phyloP scores from a whole-genome alignment of 768 basidiomycete species.

The Macrolepiota dolichaula region DNA sequence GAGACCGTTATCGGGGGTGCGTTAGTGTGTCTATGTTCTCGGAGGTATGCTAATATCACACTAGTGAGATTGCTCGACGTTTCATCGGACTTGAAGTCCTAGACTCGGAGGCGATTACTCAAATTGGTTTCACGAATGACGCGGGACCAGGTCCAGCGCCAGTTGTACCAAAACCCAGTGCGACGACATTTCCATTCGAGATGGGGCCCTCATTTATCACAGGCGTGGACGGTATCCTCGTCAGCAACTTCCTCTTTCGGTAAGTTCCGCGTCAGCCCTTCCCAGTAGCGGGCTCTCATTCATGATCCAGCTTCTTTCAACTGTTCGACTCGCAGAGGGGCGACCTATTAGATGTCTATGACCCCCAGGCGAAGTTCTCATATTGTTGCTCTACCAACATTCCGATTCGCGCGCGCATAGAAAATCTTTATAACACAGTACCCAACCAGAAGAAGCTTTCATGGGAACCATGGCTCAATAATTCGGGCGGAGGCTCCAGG shows the following conservation, averaged over 20 bases:
- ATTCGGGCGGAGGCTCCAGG: slow-evolving; percentile 60
- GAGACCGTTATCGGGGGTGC: slow-evolving; percentile 67
- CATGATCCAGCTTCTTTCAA: slow-evolving; percentile 67
- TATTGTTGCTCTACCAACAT: slow-evolving; percentile 83
- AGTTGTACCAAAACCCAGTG: slow-evolving; percentile 41
- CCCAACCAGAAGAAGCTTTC: slow-evolving; percentile 83
- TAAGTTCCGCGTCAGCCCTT: slow-evolving; percentile 30
- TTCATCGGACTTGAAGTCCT: slow-evolving; percentile 82
- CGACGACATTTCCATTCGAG: slow-evolving; percentile 75
- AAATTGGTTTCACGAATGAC: slow-evolving; percentile 68
- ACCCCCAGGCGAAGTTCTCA: slow-evolving; percentile 87
- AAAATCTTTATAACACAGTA: slow-evolving; percentile 65
- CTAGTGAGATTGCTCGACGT: slow-evolving; percentile 75
- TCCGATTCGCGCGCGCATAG: slow-evolving; percentile 71
- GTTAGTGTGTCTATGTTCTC: slow-evolving; percentile 17
- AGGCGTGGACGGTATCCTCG: slow-evolving; percentile 64
- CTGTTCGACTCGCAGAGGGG: slow-evolving; percentile 77
- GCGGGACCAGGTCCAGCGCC: slow-evolving; percentile 53
- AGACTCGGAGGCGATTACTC: slow-evolving; percentile 75
- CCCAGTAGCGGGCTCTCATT: slow-evolving; percentile 11
- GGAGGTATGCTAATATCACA: slow-evolving; percentile 5
- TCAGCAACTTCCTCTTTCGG: slow-evolving; percentile 78
- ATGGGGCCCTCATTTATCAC: slow-evolving; percentile 74
- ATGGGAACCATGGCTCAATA: slow-evolving; percentile 68
- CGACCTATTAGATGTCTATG: slow-evolving; percentile 69